Conservation (phyloP, 306 rosid species). For the Oemleria cerasiformis region DNA sequence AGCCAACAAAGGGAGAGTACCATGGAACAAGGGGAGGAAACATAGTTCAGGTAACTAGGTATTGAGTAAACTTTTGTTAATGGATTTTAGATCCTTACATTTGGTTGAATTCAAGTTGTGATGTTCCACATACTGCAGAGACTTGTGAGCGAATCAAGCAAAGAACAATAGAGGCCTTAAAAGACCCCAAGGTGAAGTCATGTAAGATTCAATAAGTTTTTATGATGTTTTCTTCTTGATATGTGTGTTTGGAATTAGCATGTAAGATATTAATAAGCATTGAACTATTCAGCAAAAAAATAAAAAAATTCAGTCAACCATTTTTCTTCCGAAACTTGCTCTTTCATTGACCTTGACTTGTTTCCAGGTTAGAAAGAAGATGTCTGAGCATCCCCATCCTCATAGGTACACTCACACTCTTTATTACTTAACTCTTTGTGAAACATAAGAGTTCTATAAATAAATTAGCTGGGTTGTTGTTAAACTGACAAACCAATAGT, state of each 20-base stretch:
- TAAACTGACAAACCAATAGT: background rate
- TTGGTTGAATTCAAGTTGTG: constrained; percentile 24
- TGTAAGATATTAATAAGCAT: background rate
- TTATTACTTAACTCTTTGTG: background rate
- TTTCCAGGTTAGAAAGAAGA: constrained; percentile 75
- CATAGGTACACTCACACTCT: constrained; percentile 51
- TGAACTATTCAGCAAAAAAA: background rate
- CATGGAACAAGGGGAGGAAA: constrained; percentile 94
- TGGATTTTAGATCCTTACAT: constrained; percentile 9
- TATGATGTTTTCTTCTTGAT: constrained; percentile 20
- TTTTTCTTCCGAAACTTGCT: background rate
- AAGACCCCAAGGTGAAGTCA: constrained; percentile 93
- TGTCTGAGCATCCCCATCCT: constrained; percentile 59
- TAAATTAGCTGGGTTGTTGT: background rate
- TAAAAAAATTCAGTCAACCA: constrained; percentile 3
- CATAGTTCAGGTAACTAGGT: constrained; percentile 61
- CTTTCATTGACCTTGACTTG: constrained; percentile 7
- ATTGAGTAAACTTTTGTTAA: background rate
- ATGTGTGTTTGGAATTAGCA: background rate
- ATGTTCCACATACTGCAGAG: constrained; percentile 42
- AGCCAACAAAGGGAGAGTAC: constrained; percentile 85
- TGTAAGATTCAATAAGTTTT: constrained; percentile 48
- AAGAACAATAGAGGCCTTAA: constrained; percentile 76
- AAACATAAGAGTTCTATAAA: background rate
- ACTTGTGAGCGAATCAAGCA: constrained; percentile 66